phyloP scores from a whole-genome alignment of 306 rosid genomes.

The Rosa persica region DNA sequence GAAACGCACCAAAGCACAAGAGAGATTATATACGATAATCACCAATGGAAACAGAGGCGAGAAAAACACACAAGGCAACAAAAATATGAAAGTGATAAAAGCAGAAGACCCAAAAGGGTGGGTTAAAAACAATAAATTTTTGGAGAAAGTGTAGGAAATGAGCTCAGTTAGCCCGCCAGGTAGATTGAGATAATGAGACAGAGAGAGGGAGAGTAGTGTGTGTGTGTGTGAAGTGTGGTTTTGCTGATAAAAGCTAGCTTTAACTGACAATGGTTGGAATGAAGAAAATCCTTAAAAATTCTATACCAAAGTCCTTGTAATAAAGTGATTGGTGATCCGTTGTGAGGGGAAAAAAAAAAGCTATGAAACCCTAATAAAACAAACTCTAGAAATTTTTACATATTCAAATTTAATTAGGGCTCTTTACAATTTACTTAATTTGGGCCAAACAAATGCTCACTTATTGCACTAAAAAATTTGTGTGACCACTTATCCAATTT shows the following conservation, averaged over 20 bases:
- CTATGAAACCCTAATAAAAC: no score
- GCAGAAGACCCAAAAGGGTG: conserved; percentile 8
- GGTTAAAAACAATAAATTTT: conserved; percentile 20
- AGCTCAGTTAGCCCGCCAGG: conserved; percentile 42
- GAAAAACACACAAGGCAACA: conserved; percentile 21
- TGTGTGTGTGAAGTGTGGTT: conserved; percentile 20
- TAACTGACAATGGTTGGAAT: no score
- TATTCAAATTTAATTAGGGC: no score
- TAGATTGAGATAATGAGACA: conserved; percentile 44
- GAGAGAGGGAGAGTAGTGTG: conserved; percentile 17
- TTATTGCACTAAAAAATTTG: no score
- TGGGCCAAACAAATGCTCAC: no score
- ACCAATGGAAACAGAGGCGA: conserved; percentile 9
- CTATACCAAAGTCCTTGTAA: no score
- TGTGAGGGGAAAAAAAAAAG: no score
- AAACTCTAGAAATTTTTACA: no score
- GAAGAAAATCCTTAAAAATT: no score
- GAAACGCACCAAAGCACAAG: conserved; percentile 25
- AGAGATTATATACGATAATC: conserved; percentile 8
- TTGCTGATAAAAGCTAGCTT: conserved; percentile 51
- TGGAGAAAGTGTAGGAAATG: conserved; percentile 29
- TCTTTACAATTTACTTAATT: no score
- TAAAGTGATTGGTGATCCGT: no score
- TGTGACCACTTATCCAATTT: no score
- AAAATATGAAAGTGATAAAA: conserved; percentile 1